These are phyloP conservation scores for Mycena chlorophos DNA, from an alignment of 768 basidiomycete species.

Conservation along the genomic window DNA sequence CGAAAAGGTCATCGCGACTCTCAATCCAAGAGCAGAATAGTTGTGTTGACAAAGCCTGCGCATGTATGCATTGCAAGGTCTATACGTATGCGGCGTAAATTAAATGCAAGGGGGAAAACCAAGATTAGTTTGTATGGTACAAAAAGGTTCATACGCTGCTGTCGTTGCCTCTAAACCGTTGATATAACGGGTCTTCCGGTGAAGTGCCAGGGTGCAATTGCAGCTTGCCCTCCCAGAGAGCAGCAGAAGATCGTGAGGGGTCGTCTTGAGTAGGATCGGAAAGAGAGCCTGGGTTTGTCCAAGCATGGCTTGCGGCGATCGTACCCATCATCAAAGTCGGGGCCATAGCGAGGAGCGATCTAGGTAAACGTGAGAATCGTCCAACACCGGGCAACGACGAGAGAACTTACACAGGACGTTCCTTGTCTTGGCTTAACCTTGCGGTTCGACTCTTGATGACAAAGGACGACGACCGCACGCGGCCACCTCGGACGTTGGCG, in stretches of 20 bases:
- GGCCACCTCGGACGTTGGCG: conserved; percentile 82
- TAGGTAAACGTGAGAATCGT: conserved; percentile 2
- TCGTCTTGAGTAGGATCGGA: conserved; percentile 76
- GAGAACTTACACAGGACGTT: conserved; percentile 43
- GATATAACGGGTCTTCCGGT: conserved; percentile 56
- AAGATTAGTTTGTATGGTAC: background rate
- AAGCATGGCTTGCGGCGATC: conserved; percentile 66
- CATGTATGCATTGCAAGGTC: background rate
- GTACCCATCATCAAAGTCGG: conserved; percentile 74
- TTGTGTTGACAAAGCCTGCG: background rate
- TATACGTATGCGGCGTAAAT: background rate
- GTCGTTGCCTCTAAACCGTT: conserved; percentile 30
- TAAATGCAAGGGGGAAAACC: conserved; percentile 3
- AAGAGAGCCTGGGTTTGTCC: conserved; percentile 54
- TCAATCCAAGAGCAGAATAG: background rate
- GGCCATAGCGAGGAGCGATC: conserved; percentile 71
- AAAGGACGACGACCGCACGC: conserved; percentile 81
- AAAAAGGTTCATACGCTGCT: conserved; percentile 16
- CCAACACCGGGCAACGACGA: conserved; percentile 6
- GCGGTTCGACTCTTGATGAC: conserved; percentile 77
- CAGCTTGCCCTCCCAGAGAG: conserved; percentile 81
- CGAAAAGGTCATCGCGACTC: conserved; percentile 66
- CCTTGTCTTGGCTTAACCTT: conserved; percentile 51
- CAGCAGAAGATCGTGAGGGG: conserved; percentile 79
- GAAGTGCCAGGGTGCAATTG: conserved; percentile 88